Base-by-base conservation (phyloP, 129 eudicot species). In the Chrysanthemum seticuspe region DNA sequence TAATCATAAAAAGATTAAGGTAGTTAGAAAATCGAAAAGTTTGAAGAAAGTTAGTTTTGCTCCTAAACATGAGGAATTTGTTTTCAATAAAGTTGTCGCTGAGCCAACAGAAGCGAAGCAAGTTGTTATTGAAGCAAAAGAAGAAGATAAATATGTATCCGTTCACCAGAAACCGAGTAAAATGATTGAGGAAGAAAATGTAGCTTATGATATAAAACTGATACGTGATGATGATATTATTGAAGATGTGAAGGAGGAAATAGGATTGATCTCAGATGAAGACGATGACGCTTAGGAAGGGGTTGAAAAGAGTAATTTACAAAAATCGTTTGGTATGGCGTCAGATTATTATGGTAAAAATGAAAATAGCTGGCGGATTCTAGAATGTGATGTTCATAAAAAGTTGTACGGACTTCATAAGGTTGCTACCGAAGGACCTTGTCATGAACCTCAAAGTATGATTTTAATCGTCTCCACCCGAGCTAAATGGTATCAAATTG, bases 401-500 rank as follows among this genome's bases (percentile, higher is more conserved):
- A 82, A 83, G 51, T 71, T 92, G 74, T 87, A 89, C 40, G 97
- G n/a, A n/a, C n/a, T n/a, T n/a, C n/a, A n/a, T n/a, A 92, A 87
- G 82, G 75, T 89, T 85, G 94, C 96, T 10, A 78, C 88, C 2
- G 96, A 89, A 83, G 96, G 97, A 59, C 87, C 96, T 75, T 92
- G 97, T 70, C 81, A 68, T 71, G 94, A 87, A 81, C 77, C 91
- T 75, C 96, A 79, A 60, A 96, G 96, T 13, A 92, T 92, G 87
- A 94, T 91, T 13, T 62, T 89, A 21, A 87, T 81, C 69, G 64
- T 85, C 59, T 77, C 85, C 14, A 85, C 96, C 29, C 80, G 88
- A n/a, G n/a, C n/a, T n/a, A n/a, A n/a, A n/a, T n/a, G n/a, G n/a
- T n/a, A n/a, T n/a, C n/a, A n/a, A 91, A 74, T 27, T 27, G 31